These are phyloP conservation scores for Aureobasidium sp. DNA, from an alignment of 2,329 filamentous ascomycete genomes.

Conservation along the genomic window DNA sequence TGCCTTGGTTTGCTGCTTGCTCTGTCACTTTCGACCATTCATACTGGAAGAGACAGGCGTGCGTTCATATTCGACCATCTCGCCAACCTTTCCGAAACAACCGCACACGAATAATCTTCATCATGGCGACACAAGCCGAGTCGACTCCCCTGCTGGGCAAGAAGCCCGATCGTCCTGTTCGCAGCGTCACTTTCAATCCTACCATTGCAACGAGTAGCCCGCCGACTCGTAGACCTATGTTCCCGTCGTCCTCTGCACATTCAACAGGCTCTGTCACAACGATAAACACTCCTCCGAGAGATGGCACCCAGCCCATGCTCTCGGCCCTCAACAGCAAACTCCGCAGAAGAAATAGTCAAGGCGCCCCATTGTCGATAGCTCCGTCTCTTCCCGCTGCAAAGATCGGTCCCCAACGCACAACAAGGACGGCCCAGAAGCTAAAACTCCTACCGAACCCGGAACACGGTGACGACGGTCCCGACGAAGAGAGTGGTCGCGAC, in stretches of 20 bases:
- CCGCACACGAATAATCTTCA: not conserved
- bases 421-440: conserved; percentile 91
- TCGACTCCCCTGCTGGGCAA: conserved; percentile 10
- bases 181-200: conserved; percentile 71
- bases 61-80: not conserved
- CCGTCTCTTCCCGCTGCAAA: conserved; percentile 49
- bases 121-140: conserved; percentile 14
- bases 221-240: conserved; percentile 27
- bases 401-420: conserved; percentile 89
- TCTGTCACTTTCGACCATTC: not conserved
- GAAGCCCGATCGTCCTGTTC: conserved; percentile 33
- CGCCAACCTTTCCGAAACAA: not conserved
- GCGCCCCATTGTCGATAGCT: conserved; percentile 43
- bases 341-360: conserved; percentile 75
- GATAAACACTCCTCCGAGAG: conserved; percentile 31
- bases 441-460: conserved; percentile 94
- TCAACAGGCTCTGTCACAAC: conserved; percentile 25
- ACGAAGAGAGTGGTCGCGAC: conserved; percentile 88
- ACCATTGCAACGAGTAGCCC: conserved; percentile 40
- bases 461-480: conserved; percentile 62
- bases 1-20: not conserved
- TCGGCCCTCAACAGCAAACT: conserved; percentile 81
- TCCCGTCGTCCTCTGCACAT: conserved; percentile 24
- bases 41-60: not conserved
- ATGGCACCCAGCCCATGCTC: conserved; percentile 51